Base-by-base conservation (phyloP, 108 stramenopile species). In the Cyclotella cryptica region DNA sequence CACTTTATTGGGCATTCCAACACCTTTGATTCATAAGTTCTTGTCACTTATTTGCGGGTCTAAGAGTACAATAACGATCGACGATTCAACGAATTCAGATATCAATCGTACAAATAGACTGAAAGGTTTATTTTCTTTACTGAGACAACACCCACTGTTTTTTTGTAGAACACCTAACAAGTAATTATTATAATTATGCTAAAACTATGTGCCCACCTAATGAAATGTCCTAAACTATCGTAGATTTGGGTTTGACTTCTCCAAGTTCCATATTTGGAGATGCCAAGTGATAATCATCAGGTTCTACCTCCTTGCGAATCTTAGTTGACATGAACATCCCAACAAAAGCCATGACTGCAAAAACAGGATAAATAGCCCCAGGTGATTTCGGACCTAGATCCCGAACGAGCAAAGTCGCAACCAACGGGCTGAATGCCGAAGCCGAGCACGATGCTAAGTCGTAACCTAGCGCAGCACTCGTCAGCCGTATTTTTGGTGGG, bases 401-500 rank as follows among this genome's bases (percentile, higher is more conserved):
- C 27, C 77, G 77, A 13, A 81, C 85, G 46, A 92, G 55, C 15
- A 74, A n/a, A 42, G 92, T 90, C 18, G 92, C 88, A 22, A 90
- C 57, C 39, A 84, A 71, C 1, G 92, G 92, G 44, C 78, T 73
- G 45, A 88, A 87, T 6, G 88, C 92, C 26, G 86, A 84, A 21
- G 85, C 87, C 45, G 85, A 75, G 21, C 85, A 83, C 64, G 88
- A 88, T 12, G 88, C 79, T 19, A 90, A 54, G 65, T 90, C 86
- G 57, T 90, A 93, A 9, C 92, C 89, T 21, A 93, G 60, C 13
- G 85, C 79, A 4, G 80, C 87, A 24, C 75, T 78, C 12, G 92
- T 90, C 47, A 89, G 44, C 30, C 92, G 54, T 21, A 82, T 74
- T 49, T 88, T 78, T 11, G 79, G 67, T 0, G 87, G 80, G 58